Evolutionary conservation across 345 rosid genomes (phyloP).

Genomic region (Citrus maxima): DNA sequence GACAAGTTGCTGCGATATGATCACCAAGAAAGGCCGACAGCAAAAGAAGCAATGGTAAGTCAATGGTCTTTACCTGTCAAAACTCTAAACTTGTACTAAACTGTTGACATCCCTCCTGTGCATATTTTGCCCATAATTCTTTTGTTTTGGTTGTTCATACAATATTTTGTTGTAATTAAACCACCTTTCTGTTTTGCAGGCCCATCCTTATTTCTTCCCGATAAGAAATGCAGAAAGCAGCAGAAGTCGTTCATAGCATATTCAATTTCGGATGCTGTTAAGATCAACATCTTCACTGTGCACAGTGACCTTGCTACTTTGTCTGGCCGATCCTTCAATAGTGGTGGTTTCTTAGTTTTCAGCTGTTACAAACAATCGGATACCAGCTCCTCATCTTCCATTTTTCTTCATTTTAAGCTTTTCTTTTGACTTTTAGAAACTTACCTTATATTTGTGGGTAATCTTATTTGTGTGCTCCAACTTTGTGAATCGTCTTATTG

Average conservation of each 20-base stretch:
- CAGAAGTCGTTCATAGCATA: constrained; percentile 45
- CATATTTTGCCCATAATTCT: not conserved
- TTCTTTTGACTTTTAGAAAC: not conserved
- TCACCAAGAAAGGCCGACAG: constrained; percentile 97
- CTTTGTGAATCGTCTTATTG: not conserved
- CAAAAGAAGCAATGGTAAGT: constrained; percentile 94
- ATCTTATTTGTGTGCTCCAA: not conserved
- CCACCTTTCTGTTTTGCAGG: constrained; percentile 42
- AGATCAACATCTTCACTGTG: not conserved
- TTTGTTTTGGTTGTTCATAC: not conserved
- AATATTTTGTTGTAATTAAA: not conserved
- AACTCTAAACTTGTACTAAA: not conserved
- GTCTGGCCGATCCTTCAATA: constrained; percentile 11
- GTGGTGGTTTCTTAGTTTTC: not conserved
- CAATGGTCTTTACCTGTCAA: not conserved
- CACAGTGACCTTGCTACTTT: constrained; percentile 9
- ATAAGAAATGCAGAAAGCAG: constrained; percentile 88
- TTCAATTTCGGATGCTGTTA: constrained; percentile 20
- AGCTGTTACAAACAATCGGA: not conserved
- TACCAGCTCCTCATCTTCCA: not conserved
- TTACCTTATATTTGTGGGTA: not conserved
- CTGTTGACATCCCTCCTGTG: not conserved
- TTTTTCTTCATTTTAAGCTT: not conserved
- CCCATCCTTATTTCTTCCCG: constrained; percentile 85
- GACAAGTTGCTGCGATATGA: constrained; percentile 95